phyloP scores from a whole-genome alignment of 306 rosid genomes.

The Prunus kanzakura region DNA sequence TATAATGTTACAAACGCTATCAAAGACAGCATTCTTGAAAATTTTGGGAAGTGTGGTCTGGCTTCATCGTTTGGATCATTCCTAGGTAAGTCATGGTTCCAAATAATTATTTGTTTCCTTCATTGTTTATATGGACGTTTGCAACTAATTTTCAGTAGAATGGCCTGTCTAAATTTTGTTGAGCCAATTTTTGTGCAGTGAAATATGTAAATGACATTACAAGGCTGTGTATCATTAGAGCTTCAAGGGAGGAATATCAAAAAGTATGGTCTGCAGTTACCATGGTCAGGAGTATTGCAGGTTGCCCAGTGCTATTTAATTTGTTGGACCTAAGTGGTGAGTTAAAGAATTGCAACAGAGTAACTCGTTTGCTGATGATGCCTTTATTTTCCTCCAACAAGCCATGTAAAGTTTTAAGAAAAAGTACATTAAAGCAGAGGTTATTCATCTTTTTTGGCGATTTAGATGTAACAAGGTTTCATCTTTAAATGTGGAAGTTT shows the following conservation, averaged over 20 bases:
- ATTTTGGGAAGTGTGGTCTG: conserved; percentile 89
- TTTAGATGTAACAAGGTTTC: not conserved
- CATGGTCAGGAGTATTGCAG: conserved; percentile 61
- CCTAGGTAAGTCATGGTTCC: conserved; percentile 41
- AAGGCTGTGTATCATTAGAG: conserved; percentile 66
- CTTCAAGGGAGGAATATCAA: conserved; percentile 68
- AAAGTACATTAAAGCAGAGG: not conserved
- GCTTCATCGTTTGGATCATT: conserved; percentile 71
- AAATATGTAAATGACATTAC: conserved; percentile 81
- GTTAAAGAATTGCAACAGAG: not conserved
- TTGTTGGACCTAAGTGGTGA: conserved; percentile 69
- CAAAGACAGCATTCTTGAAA: conserved; percentile 63
- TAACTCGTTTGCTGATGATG: not conserved
- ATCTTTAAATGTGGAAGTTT: not conserved
- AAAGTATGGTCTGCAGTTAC: conserved; percentile 79
- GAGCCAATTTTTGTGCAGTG: conserved; percentile 36
- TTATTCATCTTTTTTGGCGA: too few relatives aligned
- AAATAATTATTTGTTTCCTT: not conserved
- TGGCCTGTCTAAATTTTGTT: not conserved
- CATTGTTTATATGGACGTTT: not conserved
- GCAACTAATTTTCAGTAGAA: not conserved
- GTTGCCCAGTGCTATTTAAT: conserved; percentile 58
- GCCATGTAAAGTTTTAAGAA: not conserved
- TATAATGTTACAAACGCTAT: conserved; percentile 63
- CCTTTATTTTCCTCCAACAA: not conserved